phyloP scores from a whole-genome alignment of 371 early-diverging fungal genomes.

The Nematocida displodere region DNA sequence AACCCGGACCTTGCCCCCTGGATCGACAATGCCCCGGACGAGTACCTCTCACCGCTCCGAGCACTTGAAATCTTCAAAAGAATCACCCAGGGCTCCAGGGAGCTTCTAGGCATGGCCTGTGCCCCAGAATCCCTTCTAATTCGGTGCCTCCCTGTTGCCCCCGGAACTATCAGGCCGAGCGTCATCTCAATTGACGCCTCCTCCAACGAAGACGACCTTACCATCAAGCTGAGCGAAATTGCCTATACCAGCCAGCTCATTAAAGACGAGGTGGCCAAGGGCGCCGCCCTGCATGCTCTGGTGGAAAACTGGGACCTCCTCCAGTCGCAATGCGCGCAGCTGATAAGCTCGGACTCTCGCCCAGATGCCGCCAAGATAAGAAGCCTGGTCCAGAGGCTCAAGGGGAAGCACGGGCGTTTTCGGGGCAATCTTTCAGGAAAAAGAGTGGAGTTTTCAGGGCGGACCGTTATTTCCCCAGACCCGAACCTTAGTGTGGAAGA shows the following conservation, averaged over 20 bases:
- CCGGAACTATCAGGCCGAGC: slow-evolving; percentile 89
- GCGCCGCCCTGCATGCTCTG: slow-evolving; percentile 69
- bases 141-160: slow-evolving; percentile 75
- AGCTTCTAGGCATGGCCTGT: slow-evolving; percentile 47
- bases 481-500: slow-evolving; percentile 96
- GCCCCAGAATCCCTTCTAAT: slow-evolving; percentile 56
- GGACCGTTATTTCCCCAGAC: slow-evolving; percentile 98
- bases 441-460: slow-evolving; percentile 95
- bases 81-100: slow-evolving; percentile 66
- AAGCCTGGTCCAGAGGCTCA: slow-evolving; percentile 89
- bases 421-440: slow-evolving; percentile 97
- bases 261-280: slow-evolving; percentile 74
- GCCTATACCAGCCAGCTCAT: slow-evolving; percentile 82
- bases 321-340: slow-evolving; percentile 85
- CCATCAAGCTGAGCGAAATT: slow-evolving; percentile 90
- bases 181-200: slow-evolving; percentile 79
- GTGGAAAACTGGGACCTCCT: slow-evolving; percentile 93
- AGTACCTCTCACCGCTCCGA: slow-evolving; percentile 24
- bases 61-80: background rate
- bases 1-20: slow-evolving; percentile 18
- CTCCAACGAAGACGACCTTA: slow-evolving; percentile 96
- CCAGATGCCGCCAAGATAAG: slow-evolving; percentile 69
- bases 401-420: slow-evolving; percentile 98
- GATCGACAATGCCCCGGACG: slow-evolving; percentile 18
- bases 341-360: slow-evolving; percentile 88